Evolutionary conservation across 192 early-diverging fungal species (phyloP), one percentile per base, ranked within the genome.

Genomic region (Radiomyces spectabilis): DNA sequence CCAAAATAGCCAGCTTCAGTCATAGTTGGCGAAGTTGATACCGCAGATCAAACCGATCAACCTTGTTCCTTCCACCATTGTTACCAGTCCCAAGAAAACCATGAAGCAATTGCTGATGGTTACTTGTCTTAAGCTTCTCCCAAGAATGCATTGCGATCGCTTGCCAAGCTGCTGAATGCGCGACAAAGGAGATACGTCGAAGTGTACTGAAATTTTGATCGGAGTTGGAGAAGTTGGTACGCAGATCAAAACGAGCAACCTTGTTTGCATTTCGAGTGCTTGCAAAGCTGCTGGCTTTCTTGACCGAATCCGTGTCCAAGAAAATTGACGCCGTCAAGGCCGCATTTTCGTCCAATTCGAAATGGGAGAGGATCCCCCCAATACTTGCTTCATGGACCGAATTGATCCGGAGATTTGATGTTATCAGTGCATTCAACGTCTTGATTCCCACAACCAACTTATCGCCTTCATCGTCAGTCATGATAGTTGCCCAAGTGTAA

Each of bases 141-240:
- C n/a, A n/a, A n/a, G n/a, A n/a, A n/a, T n/a, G n/a, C n/a, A n/a
- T n/a, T n/a, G n/a, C n/a, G n/a, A n/a, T n/a, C n/a, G n/a, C n/a
- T 39, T 42, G 40, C 52, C 41, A 54, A 21, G 38, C 7, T 18
- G 39, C 53, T 42, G 16, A 41, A 30, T 15, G 47, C 47, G 47
- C 47, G 47, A 33, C 47, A 49, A 49, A 49, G 27, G 7, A 54
- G 34, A 32, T 54, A 54, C 4, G 52, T 31, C 4, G 40, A 54
- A 54, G 15, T 19, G n/a, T 54, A 41, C 12, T 54, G 52, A 19
- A 54, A 42, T 21, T 54, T 54, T 54, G 52, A 54, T 22, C 52
- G 38, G n/a, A 54, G 27, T 54, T 54, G 41, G 13, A 39, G 25
- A 32, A 42, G 52, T 43, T 54, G 52, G 26, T 54, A 54, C 33